Evolutionary conservation across 306 rosid species (phyloP).

Genomic region (Trifolium fragiferum): DNA sequence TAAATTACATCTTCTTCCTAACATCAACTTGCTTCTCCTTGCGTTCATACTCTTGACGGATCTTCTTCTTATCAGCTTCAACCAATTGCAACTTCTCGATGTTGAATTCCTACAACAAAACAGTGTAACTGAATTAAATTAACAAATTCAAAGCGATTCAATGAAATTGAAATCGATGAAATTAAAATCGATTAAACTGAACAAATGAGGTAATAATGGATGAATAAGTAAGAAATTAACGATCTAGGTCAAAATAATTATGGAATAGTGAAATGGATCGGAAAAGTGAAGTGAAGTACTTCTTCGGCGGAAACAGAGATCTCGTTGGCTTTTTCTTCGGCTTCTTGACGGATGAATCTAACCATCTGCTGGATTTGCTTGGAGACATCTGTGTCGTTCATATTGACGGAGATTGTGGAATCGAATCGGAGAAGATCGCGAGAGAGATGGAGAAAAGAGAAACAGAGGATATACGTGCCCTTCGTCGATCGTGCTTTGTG

Average conservation of each 20-base stretch:
- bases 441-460: not conserved
- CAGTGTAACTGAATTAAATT: not conserved
- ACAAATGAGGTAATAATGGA: not conserved
- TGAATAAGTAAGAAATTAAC: not conserved
- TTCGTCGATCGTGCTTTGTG: slow-evolving; percentile 41
- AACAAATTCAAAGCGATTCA: slow-evolving; percentile 5
- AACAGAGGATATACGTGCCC: not conserved
- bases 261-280: slow-evolving; percentile 8
- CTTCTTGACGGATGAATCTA: slow-evolving; percentile 96
- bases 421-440: slow-evolving; percentile 59
- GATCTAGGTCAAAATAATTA: not conserved
- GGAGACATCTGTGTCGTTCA: slow-evolving; percentile 97
- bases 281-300: slow-evolving; percentile 48
- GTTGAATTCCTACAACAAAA: slow-evolving; percentile 76
- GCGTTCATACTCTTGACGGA: slow-evolving; percentile 96
- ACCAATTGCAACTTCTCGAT: slow-evolving; percentile 97
- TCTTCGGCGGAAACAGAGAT: slow-evolving; percentile 98
- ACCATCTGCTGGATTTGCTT: slow-evolving; percentile 99
- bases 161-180: not conserved
- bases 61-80: slow-evolving; percentile 97
- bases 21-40: slow-evolving; percentile 94
- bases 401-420: slow-evolving; percentile 43
- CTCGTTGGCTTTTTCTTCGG: slow-evolving; percentile 99
- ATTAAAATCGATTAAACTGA: no score
- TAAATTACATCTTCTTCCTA: slow-evolving; percentile 85